A percentile compares a stretch with the other conserved stretches of the same genome.
phyloP scores from a whole-genome alignment of 257 asterid genomes.

The Vinca minor region DNA sequence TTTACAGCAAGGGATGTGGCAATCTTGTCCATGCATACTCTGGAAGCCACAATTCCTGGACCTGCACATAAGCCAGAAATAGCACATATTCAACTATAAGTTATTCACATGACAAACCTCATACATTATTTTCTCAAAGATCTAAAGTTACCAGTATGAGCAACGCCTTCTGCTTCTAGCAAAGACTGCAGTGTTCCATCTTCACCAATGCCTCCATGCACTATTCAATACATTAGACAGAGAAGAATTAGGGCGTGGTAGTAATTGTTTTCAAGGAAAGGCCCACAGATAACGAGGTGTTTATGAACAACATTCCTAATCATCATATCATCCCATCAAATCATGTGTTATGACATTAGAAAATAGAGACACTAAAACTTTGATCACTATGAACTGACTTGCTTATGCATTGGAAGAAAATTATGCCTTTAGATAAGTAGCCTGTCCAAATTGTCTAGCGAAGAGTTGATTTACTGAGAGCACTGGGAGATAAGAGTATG shows the following conservation, averaged over 20 bases:
- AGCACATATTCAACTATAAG: constrained; percentile 21
- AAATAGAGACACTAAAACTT: not conserved
- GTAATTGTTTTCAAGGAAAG: not conserved
- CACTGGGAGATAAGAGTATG: not conserved
- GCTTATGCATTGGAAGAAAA: not conserved
- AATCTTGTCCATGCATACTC: constrained; percentile 83
- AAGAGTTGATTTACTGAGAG: too few relatives aligned
- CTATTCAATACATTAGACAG: constrained; percentile 32
- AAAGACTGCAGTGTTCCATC: constrained; percentile 81
- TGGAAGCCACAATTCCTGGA: constrained; percentile 65
- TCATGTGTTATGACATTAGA: not conserved
- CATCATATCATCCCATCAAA: not conserved
- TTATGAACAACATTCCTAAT: not conserved
- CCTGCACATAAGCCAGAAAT: constrained; percentile 36
- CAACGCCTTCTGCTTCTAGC: constrained; percentile 67
- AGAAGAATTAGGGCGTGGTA: not conserved
- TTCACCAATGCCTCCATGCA: constrained; percentile 94
- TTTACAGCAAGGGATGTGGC: constrained; percentile 75
- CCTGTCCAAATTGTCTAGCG: not conserved
- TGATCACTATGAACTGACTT: not conserved
- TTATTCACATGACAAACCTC: constrained; percentile 2
- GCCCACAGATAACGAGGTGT: not conserved
- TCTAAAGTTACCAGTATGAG: constrained; percentile 46
- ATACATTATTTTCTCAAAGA: not conserved
- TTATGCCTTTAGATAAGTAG: not conserved